Evolutionary conservation across 1,284 basidiomycete genomes (phyloP), one percentile per base, ranked within the genome.

Genomic region (Moesziomyces parantarcticus): DNA sequence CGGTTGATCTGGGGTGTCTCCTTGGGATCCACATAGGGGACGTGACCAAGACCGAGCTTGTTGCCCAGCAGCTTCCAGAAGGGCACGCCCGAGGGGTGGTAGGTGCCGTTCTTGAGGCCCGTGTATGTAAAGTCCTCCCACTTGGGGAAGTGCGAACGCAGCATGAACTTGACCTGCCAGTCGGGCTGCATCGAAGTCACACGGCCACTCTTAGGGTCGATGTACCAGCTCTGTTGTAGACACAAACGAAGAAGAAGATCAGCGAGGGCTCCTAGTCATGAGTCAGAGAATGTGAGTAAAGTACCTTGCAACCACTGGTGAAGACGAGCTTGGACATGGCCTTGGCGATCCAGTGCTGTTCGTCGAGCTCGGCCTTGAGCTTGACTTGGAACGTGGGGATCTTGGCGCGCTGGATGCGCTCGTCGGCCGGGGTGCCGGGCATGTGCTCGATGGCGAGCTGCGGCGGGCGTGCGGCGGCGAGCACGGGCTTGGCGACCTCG

Each of bases 301-400:
- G 16, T 14, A 39, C 36, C 36, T 78, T 76, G 52, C 80, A 81
- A 3, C 65, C 62, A 22, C 47, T 59, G 23, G 61, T 62, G 40
- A 79, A 83, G 20, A 83, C 81, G 40, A 74, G 57, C 14, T 72
- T 56, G 46, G 52, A 41, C 78, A 81, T 81, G 36, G 42, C 23
- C 47, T 75, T 73, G 29, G 75, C 76, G 54, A 83, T 77, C 75
- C 75, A 83, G 41, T 78, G 60, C 64, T 78, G 78, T 51, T 81
- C 79, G 41, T 78, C 65, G 14, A 77, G 46, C 52, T 82, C 78
- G 2, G 81, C 79, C 49, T 76, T 52, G 42, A 77, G 64, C 50
- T 77, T 77, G 10, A 76, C 74, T 7, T 80, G 69, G 46, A 82
- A 70, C 0, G 79, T 78, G 22, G 80, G 75, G 54, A 76, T 62